phyloP scores from a whole-genome alignment of 73 alveolate genomes.

The Stentor coeruleus region DNA sequence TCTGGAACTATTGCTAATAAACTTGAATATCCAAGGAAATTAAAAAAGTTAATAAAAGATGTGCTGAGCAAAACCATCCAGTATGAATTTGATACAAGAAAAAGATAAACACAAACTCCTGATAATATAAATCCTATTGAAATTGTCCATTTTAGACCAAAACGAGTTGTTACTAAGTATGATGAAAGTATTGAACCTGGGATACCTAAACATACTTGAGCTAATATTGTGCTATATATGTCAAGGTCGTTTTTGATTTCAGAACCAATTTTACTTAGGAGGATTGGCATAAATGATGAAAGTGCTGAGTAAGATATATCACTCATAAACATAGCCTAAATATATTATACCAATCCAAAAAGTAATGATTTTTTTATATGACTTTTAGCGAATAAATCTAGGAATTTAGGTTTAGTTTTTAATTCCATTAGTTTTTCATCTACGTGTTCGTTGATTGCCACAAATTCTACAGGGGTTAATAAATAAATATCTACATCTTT shows the following conservation, averaged over 20 bases:
- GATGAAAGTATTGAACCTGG: slow-evolving; percentile 18
- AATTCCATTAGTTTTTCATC: too few species aligned
- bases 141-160: neutral
- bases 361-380: neutral
- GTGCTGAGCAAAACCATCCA: neutral
- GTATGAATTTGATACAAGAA: neutral
- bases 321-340: neutral
- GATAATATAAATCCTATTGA: neutral
- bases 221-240: neutral
- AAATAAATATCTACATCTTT: too few species aligned
- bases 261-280: neutral
- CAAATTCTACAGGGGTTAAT: too few species aligned
- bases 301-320: neutral
- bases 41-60: too few species aligned
- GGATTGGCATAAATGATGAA: neutral
- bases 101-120: neutral
- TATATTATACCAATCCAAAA: neutral
- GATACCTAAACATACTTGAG: neutral
- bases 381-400: neutral
- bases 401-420: too few species aligned
- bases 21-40: neutral
- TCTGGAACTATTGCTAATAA: neutral
- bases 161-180: neutral
- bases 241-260: neutral
- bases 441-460: too few species aligned